Evolutionary conservation across 331 rosid species (phyloP).

Genomic region (Telfairia occidentalis): DNA sequence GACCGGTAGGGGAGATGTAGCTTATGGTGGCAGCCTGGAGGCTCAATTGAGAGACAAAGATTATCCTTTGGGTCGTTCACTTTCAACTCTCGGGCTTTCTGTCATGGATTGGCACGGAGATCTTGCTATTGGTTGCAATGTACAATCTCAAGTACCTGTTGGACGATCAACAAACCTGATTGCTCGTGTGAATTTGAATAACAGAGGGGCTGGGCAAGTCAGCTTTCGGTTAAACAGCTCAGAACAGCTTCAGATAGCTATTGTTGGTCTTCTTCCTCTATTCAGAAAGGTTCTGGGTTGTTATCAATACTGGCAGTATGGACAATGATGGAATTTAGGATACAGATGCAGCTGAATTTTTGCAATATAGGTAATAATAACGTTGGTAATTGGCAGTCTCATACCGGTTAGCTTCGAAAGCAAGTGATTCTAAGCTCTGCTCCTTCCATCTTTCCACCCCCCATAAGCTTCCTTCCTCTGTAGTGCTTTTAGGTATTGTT

Average conservation of each 20-base stretch:
- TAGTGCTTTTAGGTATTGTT: slow-evolving; percentile 23
- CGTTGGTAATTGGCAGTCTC: slow-evolving; percentile 17
- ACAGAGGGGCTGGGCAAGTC: slow-evolving; percentile 85
- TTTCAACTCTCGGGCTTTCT: slow-evolving; percentile 74
- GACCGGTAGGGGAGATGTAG: slow-evolving; percentile 73
- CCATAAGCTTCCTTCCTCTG: slow-evolving; percentile 21
- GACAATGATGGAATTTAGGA: slow-evolving; percentile 34
- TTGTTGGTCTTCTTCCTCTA: slow-evolving; percentile 63
- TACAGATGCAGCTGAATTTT: slow-evolving; percentile 25
- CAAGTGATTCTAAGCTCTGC: slow-evolving; percentile 25
- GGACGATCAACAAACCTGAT: slow-evolving; percentile 69
- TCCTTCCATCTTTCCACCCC: slow-evolving; percentile 17
- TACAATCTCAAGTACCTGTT: slow-evolving; percentile 80
- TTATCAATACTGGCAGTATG: slow-evolving; percentile 48
- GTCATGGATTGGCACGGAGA: slow-evolving; percentile 99
- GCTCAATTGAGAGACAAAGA: slow-evolving; percentile 90
- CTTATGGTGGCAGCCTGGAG: slow-evolving; percentile 94
- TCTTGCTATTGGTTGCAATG: slow-evolving; percentile 78
- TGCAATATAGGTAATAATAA: slow-evolving; percentile 24
- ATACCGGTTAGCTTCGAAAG: slow-evolving; percentile 25
- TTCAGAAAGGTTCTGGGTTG: slow-evolving; percentile 42
- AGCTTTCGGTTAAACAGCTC: slow-evolving; percentile 83
- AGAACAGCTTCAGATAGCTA: slow-evolving; percentile 79
- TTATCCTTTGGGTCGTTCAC: slow-evolving; percentile 70
- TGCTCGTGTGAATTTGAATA: slow-evolving; percentile 73